Conservation (phyloP, 306 rosid genomes). For the Herpetospermum pedunculosum region DNA sequence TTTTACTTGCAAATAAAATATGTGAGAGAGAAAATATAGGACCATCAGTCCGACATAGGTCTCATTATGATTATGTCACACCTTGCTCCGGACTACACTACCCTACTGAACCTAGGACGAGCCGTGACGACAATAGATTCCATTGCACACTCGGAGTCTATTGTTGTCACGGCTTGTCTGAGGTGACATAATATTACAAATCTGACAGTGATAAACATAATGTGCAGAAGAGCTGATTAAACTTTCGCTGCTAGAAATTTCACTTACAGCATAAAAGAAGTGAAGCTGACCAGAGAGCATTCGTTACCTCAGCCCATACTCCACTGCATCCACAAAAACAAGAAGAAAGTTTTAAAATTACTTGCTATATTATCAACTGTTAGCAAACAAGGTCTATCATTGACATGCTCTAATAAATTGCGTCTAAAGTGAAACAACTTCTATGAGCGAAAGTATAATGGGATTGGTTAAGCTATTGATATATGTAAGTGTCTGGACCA, state of each 20-base stretch:
- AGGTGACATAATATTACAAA: neutral
- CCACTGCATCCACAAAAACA: slow-evolving; percentile 50
- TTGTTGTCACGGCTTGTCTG: neutral
- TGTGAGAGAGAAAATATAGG: neutral
- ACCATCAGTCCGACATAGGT: neutral
- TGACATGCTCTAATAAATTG: neutral
- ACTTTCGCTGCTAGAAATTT: slow-evolving; percentile 11
- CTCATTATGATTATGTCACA: neutral
- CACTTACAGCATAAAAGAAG: slow-evolving; percentile 26
- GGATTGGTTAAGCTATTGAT: neutral
- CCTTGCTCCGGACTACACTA: neutral
- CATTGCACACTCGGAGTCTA: neutral
- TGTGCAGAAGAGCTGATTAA: neutral
- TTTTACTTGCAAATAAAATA: neutral
- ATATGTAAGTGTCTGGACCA: too few relatives aligned
- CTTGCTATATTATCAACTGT: neutral
- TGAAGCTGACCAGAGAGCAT: slow-evolving; percentile 15
- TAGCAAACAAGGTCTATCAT: neutral
- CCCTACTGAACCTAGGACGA: too few relatives aligned
- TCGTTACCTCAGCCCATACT: slow-evolving; percentile 56
- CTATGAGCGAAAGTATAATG: neutral
- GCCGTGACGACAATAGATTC: neutral
- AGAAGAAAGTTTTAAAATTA: neutral
- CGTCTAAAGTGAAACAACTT: neutral
- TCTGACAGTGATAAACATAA: neutral